A percentile compares a stretch with the other conserved stretches of the same genome.
Evolutionary conservation across 108 stramenopile genomes (phyloP).

Genomic region (Skeletonema potamos): DNA sequence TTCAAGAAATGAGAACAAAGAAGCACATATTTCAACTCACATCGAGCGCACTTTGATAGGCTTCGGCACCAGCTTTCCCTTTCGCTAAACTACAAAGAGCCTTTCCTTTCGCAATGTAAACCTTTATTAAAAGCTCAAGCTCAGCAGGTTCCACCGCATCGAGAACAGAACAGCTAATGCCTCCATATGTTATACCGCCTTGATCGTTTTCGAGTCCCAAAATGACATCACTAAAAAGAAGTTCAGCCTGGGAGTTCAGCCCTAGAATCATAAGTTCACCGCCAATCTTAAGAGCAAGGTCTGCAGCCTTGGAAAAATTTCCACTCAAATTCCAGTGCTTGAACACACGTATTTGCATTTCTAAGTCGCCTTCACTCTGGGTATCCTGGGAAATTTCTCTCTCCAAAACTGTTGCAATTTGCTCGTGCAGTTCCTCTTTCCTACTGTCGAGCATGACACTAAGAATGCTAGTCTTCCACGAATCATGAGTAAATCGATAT

Average conservation of each 20-base stretch:
- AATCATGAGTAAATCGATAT: conserved; percentile 57
- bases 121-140: conserved; percentile 39
- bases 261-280: conserved; percentile 52
- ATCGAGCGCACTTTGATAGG: conserved; percentile 43
- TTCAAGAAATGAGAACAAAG: conserved; percentile 11
- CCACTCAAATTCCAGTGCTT: conserved; percentile 61
- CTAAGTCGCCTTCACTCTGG: conserved; percentile 36
- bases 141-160: conserved; percentile 33
- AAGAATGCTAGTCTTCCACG: conserved; percentile 64
- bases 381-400: conserved; percentile 17
- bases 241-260: conserved; percentile 52
- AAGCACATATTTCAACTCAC: conserved; percentile 32
- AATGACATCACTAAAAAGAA: conserved; percentile 53
- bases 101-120: conserved; percentile 38
- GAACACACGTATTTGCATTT: conserved; percentile 48
- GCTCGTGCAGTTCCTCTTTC: conserved; percentile 60
- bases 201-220: conserved; percentile 36
- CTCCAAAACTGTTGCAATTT: conserved; percentile 61
- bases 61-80: conserved; percentile 20
- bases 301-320: conserved; percentile 46
- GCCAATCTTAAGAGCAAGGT: conserved; percentile 59
- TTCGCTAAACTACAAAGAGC: conserved; percentile 27
- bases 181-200: conserved; percentile 7
- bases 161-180: conserved; percentile 19
- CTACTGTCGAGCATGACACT: conserved; percentile 60